Conservation (phyloP, 108 stramenopile species). For the Mayamaea pseudoterrestris region DNA sequence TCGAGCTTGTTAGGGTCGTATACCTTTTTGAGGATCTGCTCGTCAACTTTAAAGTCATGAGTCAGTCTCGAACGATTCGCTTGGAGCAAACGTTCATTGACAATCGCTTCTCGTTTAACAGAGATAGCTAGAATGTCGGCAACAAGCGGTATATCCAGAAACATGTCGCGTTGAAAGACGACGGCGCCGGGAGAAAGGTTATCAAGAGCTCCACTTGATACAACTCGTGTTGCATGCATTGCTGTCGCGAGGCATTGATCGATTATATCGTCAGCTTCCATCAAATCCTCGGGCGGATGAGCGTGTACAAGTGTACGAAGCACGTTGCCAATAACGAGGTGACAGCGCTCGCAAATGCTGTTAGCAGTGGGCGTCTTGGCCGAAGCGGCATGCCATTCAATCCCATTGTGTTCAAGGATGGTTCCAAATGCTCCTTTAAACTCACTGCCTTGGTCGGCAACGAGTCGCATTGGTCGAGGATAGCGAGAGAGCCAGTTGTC, state of each 20-base stretch:
- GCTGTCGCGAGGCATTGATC: conserved; percentile 11
- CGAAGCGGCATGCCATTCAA: conserved; percentile 10
- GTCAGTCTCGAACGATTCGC: conserved; percentile 1
- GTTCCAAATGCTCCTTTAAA: conserved; percentile 33
- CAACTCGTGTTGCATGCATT: no score
- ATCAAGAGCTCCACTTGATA: no score
- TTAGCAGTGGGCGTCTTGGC: conserved; percentile 26
- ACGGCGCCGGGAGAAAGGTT: conserved; percentile 31
- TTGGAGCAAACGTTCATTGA: conserved; percentile 4
- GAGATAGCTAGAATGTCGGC: conserved; percentile 3
- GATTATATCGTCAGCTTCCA: conserved; percentile 8
- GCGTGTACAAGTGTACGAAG: conserved; percentile 7
- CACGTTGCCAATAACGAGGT: conserved; percentile 17
- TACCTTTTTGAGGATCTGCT: conserved; percentile 8
- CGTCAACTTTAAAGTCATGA: conserved; percentile 12
- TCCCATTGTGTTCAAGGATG: background rate
- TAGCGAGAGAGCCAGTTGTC: conserved; percentile 34
- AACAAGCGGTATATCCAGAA: conserved; percentile 23
- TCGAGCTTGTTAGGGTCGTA: conserved; percentile 20
- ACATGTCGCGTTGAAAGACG: conserved; percentile 28
- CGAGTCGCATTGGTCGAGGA: conserved; percentile 14
- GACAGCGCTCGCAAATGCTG: conserved; percentile 20
- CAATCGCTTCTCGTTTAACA: conserved; percentile 6
- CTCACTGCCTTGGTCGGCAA: conserved; percentile 34
- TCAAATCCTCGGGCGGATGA: conserved; percentile 8